These are phyloP conservation scores for Dendrobium catenatum DNA, from an alignment of 106 monocot species.

Conservation along the genomic window DNA sequence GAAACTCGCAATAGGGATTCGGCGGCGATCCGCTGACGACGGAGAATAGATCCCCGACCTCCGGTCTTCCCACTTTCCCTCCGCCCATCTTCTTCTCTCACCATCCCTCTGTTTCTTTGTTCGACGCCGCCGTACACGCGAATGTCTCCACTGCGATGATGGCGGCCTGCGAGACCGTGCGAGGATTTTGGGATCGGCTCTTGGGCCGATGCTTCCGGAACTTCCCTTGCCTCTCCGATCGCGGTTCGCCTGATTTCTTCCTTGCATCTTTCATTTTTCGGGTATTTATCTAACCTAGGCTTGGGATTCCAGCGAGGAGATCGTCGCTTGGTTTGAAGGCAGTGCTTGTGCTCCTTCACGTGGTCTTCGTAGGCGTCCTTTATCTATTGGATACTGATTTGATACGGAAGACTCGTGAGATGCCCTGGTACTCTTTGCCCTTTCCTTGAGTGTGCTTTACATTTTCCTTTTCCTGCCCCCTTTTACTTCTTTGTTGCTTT, in stretches of 20 bases:
- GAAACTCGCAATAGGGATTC: too few species aligned
- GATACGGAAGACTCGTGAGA: slow-evolving; percentile 21
- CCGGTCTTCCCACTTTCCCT: too few species aligned
- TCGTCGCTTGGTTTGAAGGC: slow-evolving; percentile 37
- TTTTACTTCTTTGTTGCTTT: background rate
- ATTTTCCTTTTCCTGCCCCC: background rate
- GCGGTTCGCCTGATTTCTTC: background rate
- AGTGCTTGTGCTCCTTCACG: slow-evolving; percentile 45
- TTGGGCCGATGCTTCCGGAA: slow-evolving; percentile 8
- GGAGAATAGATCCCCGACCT: too few species aligned
- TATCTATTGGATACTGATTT: slow-evolving; percentile 51
- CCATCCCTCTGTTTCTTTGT: too few species aligned
- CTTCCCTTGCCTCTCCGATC: slow-evolving; percentile 17
- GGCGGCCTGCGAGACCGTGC: slow-evolving; percentile 2
- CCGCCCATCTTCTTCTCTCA: too few species aligned
- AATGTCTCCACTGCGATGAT: background rate
- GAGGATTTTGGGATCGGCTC: background rate
- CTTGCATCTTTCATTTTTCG: background rate
- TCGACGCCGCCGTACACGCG: too few species aligned
- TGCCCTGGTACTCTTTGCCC: slow-evolving; percentile 36
- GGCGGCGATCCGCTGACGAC: too few species aligned
- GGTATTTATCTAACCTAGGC: background rate
- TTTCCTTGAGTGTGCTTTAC: background rate
- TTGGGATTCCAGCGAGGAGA: slow-evolving; percentile 40
- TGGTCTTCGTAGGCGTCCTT: slow-evolving; percentile 39